phyloP scores from a whole-genome alignment of 768 basidiomycete genomes.

The Baorangia bicolor region DNA sequence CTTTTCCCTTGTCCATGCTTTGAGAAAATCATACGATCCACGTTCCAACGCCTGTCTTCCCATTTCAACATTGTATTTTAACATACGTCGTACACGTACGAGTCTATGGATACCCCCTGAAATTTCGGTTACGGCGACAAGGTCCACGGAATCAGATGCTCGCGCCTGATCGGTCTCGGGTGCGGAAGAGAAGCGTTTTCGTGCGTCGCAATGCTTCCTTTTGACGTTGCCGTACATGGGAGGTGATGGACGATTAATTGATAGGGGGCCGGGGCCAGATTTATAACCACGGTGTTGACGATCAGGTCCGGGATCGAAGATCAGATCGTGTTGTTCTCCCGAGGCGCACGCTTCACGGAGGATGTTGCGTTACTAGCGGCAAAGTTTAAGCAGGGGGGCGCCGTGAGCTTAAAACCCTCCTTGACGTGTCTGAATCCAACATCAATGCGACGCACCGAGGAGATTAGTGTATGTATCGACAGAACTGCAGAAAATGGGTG shows the following conservation, averaged over 20 bases:
- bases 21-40: not conserved
- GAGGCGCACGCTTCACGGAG: conserved; percentile 25
- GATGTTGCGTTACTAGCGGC: conserved; percentile 14
- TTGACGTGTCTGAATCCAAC: conserved; percentile 9
- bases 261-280: conserved; percentile 20
- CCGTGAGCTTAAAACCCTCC: conserved; percentile 14
- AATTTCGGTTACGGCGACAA: not conserved
- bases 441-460: conserved; percentile 1
- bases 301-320: conserved; percentile 34
- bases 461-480: not conserved
- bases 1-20: not conserved
- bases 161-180: not conserved
- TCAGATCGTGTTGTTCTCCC: conserved; percentile 23
- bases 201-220: not conserved
- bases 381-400: conserved; percentile 1
- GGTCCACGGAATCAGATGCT: not conserved
- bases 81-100: conserved; percentile 13
- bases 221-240: conserved; percentile 13
- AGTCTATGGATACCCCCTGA: conserved; percentile 17
- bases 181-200: not conserved
- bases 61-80: conserved; percentile 15
- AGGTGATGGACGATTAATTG: conserved; percentile 16
- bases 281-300: conserved; percentile 12
- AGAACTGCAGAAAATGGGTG: not conserved
- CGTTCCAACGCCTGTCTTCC: not conserved